These are phyloP conservation scores for Penicillium sp. DNA, from an alignment of 2,329 filamentous ascomycete genomes.

Conservation along the genomic window DNA sequence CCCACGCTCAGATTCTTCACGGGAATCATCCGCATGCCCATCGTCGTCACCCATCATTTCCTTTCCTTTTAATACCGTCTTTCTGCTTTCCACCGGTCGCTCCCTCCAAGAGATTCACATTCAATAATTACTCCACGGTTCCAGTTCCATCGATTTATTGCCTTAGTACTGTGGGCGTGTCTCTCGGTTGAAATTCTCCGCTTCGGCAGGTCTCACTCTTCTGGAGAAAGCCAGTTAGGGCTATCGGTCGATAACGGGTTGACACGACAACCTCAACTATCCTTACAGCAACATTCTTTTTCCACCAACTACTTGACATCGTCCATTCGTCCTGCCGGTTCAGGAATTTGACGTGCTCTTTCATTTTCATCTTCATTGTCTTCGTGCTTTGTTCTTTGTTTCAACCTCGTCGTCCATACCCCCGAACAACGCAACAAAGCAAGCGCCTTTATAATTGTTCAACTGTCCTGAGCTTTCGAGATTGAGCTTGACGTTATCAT, in stretches of 20 bases:
- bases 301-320: constrained; percentile 16
- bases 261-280: constrained; percentile 39
- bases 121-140: constrained; percentile 2
- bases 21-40: constrained; percentile 34
- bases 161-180: constrained; percentile 17
- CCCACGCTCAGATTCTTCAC: constrained; percentile 32
- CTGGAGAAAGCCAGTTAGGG: constrained; percentile 21
- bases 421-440: background rate
- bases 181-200: constrained; percentile 23
- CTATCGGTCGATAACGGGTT: constrained; percentile 31
- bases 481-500: background rate
- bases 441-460: background rate
- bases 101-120: constrained; percentile 4
- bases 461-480: background rate
- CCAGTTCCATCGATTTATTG: constrained; percentile 16
- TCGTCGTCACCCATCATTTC: constrained; percentile 21
- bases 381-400: background rate
- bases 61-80: constrained; percentile 17
- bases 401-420: constrained; percentile 14
- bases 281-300: constrained; percentile 33
- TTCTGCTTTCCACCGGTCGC: constrained; percentile 11
- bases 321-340: constrained; percentile 30
- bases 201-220: constrained; percentile 23
- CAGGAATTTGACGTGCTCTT: constrained; percentile 17
- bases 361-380: background rate